phyloP scores from a whole-genome alignment of 164 flowering plant genomes.

The Akebia trifoliata region DNA sequence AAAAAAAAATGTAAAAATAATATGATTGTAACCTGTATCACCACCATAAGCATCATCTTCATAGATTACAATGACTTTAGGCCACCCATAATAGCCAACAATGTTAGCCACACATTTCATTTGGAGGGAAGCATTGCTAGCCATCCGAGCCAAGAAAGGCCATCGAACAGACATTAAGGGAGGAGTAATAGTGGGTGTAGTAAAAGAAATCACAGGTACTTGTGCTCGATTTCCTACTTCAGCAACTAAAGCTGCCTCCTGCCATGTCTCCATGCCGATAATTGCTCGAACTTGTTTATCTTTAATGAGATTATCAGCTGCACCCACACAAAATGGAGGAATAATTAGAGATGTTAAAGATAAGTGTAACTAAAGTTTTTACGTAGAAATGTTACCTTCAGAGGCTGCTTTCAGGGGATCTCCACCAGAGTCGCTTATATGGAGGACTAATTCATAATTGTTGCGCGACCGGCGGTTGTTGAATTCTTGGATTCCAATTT shows the following conservation, averaged over 20 bases:
- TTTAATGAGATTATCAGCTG: constrained; percentile 33
- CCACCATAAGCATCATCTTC: constrained; percentile 32
- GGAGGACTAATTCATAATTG: constrained; percentile 16
- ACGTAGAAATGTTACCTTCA: constrained; percentile 18
- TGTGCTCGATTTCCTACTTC: constrained; percentile 30
- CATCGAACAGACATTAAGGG: constrained; percentile 22
- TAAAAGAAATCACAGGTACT: constrained; percentile 43
- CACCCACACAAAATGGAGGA: background rate
- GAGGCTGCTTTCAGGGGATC: constrained; percentile 25
- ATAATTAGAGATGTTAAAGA: background rate
- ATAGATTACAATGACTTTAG: constrained; percentile 26
- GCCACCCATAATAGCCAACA: constrained; percentile 23
- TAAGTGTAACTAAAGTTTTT: too few species aligned
- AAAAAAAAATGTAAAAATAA: background rate
- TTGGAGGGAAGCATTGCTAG: constrained; percentile 18
- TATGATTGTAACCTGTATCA: too few species aligned
- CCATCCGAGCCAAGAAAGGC: constrained; percentile 41
- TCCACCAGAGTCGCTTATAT: constrained; percentile 15
- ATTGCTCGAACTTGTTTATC: constrained; percentile 25
- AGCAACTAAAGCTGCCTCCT: constrained; percentile 40
- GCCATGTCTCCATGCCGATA: constrained; percentile 38
- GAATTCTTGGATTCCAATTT: constrained; percentile 19
- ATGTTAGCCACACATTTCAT: constrained; percentile 34
- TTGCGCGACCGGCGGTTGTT: background rate
- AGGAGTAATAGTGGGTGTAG: constrained; percentile 25